Evolutionary conservation across 495 filamentous ascomycete genomes (phyloP), one percentile per base, ranked within the genome.

Genomic region (Penicillium herquei): DNA sequence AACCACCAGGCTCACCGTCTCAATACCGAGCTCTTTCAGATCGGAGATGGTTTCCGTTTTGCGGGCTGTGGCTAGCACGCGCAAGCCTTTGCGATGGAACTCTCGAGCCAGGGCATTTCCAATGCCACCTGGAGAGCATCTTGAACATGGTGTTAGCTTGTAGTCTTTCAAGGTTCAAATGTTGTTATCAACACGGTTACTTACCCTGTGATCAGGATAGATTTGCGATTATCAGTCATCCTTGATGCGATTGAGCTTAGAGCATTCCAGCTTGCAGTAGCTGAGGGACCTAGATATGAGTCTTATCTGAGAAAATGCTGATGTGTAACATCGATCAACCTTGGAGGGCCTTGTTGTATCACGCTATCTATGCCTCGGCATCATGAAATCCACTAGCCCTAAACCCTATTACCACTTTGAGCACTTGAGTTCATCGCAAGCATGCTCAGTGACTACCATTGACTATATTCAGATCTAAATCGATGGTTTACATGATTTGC

Each of bases 1-100:
- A 14, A 85, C 81, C 17, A 78, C 78, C 13, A 86, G 71, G 42
- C 72, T 72, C 52, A 85, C 62, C 6, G 81, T 81, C 54, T 81
- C 78, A 49, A 86, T 81, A 5, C 78, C 78, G 5, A 76, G 61
- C 1, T 64, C 71, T 43, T 54, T 68, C 37, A 81, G 70, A 49
- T 78, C 79, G 35, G 75, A 54, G 26, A 85, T 74, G 16, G 74
- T 65, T 33, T 61, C 55, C n/a, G 76, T 67, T 52, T 77, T 70
- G 52, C 83, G 75, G 16, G 81, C 83, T 7, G 83, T 85, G 26
- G 83, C 81, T 48, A 86, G 74, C 51, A 85, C 81, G 17, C 74
- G 77, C 54, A 80, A 43, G 52, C 78, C 78, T 63, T 75, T 52
- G 1, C 68, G 63, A 51, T 81, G 70, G 58, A 85, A 84, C 54